Evolutionary conservation across 768 basidiomycete species (phyloP), one percentile per base, ranked within the genome.

Genomic region (Macrolepiota fuliginosa): DNA sequence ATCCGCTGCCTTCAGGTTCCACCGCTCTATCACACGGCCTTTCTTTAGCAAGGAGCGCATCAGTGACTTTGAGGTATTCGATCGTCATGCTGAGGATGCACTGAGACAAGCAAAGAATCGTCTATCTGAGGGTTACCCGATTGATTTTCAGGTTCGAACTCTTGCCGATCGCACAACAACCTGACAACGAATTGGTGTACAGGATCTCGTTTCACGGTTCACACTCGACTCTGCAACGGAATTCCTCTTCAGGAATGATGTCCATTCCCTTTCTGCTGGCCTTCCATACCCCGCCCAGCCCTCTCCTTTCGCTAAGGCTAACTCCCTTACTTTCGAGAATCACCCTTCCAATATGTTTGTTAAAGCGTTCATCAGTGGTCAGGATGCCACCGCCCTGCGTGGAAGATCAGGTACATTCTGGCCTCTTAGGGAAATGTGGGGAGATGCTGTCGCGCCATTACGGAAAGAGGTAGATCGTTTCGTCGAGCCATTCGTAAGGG

Each of bases 221-320:
- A 87, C 87, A 0, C 73, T 89, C 15, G 88, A 89, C 71, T 81
- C 84, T 1, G 85, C 85, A 2, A 83, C 85, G 0, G 82, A 85
- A 57, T 87, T 84, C 65, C 77, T 89, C 19, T 86, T 88, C 63
- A 83, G 82, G 5, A 73, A 76, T 36, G 78, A 80, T 64, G 82
- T 87, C 10, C 66, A 78, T 59, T 81, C 79, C 4, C 78, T 87
- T 35, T 73, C 75, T 0, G 79, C 78, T 1, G 80, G 79, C 2
- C 73, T 86, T 24, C 79, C 79, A 1, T 84, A 83, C 62, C 83
- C 83, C 22, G 1, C 68, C 47, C 24, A 66, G 64, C 36, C 63
- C 29, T 61, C 60, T 11, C 53, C 60, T 17, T 22, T 61, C 29
- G 58, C 54, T 1, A 61, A 54, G 7, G 42, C 61, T n/a, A 66